Evolutionary conservation across 164 flowering plant species (phyloP).

Genomic region (Vitis rotundifolia): DNA sequence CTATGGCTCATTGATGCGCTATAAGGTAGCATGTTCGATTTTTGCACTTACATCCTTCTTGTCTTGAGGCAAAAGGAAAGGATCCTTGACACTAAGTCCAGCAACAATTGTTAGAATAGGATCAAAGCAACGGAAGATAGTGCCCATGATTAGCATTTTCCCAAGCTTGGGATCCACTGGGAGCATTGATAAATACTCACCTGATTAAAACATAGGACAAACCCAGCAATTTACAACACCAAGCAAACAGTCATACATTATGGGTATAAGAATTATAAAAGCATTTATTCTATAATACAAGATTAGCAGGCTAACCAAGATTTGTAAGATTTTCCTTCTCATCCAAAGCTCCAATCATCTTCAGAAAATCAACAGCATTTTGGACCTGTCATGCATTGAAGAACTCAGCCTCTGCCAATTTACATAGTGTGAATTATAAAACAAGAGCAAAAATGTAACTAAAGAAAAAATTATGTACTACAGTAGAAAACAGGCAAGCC

Average conservation of each 20-base stretch:
- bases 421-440: background rate
- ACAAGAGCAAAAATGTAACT: background rate
- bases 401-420: background rate
- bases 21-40: background rate
- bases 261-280: background rate
- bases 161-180: slow-evolving; percentile 99
- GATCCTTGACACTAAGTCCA: slow-evolving; percentile 95
- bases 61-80: slow-evolving; percentile 96
- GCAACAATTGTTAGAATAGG: slow-evolving; percentile 91
- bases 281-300: background rate
- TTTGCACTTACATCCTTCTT: slow-evolving; percentile 80
- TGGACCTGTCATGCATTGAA: slow-evolving; percentile 60
- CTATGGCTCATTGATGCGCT: no score
- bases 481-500: background rate
- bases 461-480: background rate
- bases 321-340: slow-evolving; percentile 84
- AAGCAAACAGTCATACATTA: background rate
- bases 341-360: slow-evolving; percentile 94
- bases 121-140: slow-evolving; percentile 90
- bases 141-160: slow-evolving; percentile 97
- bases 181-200: slow-evolving; percentile 81
- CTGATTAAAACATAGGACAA: slow-evolving; percentile 33
- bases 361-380: slow-evolving; percentile 92
- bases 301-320: slow-evolving; percentile 64
- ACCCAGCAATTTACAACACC: background rate